Conservation (phyloP, 768 basidiomycete genomes). For the Chalciporus sphaerocephalus region DNA sequence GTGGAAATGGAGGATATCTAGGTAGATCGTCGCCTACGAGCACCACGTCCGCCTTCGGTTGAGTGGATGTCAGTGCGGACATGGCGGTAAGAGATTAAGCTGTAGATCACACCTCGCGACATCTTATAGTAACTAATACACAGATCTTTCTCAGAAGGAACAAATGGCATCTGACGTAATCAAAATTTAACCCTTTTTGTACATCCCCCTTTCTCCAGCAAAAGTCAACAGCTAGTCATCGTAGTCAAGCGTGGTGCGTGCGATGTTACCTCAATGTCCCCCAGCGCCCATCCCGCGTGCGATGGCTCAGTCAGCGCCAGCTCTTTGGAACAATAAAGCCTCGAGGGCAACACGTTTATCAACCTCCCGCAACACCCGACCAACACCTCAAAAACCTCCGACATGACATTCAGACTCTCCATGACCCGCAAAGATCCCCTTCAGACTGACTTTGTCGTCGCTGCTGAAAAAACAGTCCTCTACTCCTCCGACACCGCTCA, state of each 20-base stretch:
- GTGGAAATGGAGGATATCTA: slow-evolving; percentile 49
- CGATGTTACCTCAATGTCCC: neutral
- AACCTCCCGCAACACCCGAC: neutral
- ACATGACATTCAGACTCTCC: slow-evolving; percentile 22
- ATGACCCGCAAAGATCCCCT: slow-evolving; percentile 26
- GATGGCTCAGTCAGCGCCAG: neutral
- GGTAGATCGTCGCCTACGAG: neutral
- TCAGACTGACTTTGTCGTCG: slow-evolving; percentile 20
- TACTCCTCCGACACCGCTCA: slow-evolving; percentile 20
- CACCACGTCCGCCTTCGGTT: neutral
- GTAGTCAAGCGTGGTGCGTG: too few relatives aligned
- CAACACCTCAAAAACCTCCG: too few relatives aligned
- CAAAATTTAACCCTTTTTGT: neutral
- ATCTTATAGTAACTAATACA: too few relatives aligned
- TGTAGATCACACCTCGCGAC: neutral
- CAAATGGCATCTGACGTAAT: neutral
- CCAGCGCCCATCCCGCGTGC: neutral
- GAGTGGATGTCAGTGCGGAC: neutral
- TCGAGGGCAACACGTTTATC: neutral
- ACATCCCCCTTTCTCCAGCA: neutral
- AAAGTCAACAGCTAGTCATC: too few relatives aligned
- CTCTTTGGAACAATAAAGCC: neutral
- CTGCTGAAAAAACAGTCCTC: slow-evolving; percentile 1
- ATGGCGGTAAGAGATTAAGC: neutral
- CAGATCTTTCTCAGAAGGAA: neutral